Evolutionary conservation across 2,329 filamentous ascomycete genomes (phyloP).

Genomic region (Xylaria sp.): DNA sequence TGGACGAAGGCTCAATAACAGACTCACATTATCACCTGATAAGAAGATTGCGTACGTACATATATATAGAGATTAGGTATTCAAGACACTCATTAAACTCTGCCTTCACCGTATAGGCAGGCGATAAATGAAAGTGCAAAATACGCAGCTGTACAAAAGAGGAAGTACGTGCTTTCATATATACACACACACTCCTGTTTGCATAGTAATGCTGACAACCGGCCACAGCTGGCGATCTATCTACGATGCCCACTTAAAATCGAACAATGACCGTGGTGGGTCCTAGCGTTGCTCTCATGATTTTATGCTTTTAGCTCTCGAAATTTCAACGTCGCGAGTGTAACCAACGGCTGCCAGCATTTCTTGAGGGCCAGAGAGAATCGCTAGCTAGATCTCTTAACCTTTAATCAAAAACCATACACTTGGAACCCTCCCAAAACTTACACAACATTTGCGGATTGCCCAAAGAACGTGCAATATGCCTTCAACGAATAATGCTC

Average conservation of each 20-base stretch:
- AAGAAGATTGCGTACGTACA: too few relatives aligned
- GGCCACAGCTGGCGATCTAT: slow-evolving; percentile 14
- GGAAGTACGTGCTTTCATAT: too few relatives aligned
- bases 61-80: too few relatives aligned
- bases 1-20: not conserved
- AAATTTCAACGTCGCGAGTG: slow-evolving; percentile 29
- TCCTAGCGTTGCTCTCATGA: slow-evolving; percentile 28
- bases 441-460: not conserved
- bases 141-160: too few relatives aligned
- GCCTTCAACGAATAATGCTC: slow-evolving; percentile 42
- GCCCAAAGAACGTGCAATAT: slow-evolving; percentile 36
- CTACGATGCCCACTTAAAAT: slow-evolving; percentile 4
- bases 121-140: too few relatives aligned
- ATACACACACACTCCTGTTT: too few relatives aligned
- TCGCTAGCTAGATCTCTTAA: not conserved
- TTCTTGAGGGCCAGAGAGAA: slow-evolving; percentile 3
- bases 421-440: not conserved
- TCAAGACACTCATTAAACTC: too few relatives aligned
- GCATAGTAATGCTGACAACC: not conserved
- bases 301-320: slow-evolving; percentile 23
- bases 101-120: too few relatives aligned
- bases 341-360: slow-evolving; percentile 1
- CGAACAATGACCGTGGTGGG: slow-evolving; percentile 15
- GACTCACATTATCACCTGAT: too few relatives aligned
- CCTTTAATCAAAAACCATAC: not conserved